Evolutionary conservation across 441 rosid genomes (phyloP).

Genomic region (Gossypium trilobum): DNA sequence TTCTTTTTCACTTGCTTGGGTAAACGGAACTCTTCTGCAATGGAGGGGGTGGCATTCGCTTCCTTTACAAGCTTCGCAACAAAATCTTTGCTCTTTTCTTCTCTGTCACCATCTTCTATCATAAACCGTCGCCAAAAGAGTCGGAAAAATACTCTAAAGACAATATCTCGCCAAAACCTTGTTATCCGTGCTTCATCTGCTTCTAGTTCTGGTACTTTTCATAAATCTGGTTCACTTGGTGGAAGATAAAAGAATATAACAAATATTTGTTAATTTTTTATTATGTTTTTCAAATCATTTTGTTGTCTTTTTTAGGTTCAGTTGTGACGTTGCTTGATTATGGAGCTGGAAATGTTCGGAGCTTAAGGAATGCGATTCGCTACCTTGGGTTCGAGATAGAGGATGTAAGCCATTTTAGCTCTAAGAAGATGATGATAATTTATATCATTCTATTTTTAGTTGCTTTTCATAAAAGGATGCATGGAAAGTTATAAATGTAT

Average conservation of each 20-base stretch:
- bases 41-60: constrained; percentile 21
- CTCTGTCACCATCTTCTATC: constrained; percentile 17
- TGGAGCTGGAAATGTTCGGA: constrained; percentile 94
- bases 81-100: neutral
- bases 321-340: constrained; percentile 87
- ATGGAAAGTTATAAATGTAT: neutral
- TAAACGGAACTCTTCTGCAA: neutral
- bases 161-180: constrained; percentile 28
- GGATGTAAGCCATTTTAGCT: constrained; percentile 39
- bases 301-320: constrained; percentile 15
- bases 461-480: neutral
- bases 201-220: constrained; percentile 18
- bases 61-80: constrained; percentile 5
- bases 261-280: neutral
- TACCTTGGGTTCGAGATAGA: constrained; percentile 63
- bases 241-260: neutral
- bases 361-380: constrained; percentile 77
- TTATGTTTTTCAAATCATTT: neutral
- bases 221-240: constrained; percentile 12
- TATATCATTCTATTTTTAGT: neutral
- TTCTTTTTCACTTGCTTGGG: neutral
- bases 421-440: constrained; percentile 12
- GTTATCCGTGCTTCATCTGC: constrained; percentile 42
- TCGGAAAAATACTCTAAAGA: constrained; percentile 25
- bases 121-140: constrained; percentile 16